Percentiles rank a stretch among this genome's conserved stretches.
Evolutionary conservation across 2,329 filamentous ascomycete species (phyloP).

Genomic region (Scortechinia acanthostroma): DNA sequence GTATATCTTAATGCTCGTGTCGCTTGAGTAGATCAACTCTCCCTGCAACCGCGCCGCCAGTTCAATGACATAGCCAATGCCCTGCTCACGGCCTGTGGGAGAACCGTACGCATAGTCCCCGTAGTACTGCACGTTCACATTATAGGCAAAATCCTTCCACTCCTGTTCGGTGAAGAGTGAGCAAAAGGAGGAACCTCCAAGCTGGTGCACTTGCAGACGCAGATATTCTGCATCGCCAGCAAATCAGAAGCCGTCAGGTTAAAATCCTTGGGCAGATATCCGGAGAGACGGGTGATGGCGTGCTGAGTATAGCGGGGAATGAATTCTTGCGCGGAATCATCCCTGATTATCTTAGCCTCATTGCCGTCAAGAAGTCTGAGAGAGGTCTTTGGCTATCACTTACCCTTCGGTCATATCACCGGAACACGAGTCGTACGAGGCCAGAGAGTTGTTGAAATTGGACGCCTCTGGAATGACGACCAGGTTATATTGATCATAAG

Average conservation of each 20-base stretch:
- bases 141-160: slow-evolving; percentile 44
- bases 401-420: neutral
- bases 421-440: slow-evolving; percentile 39
- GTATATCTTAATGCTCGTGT: slow-evolving; percentile 42
- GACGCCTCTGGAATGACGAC: slow-evolving; percentile 40
- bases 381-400: neutral
- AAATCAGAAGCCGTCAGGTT: slow-evolving; percentile 37
- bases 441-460: slow-evolving; percentile 41
- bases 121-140: slow-evolving; percentile 41
- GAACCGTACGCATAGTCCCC: slow-evolving; percentile 35
- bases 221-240: slow-evolving; percentile 41
- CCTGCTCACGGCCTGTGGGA: slow-evolving; percentile 40
- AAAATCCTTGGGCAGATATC: slow-evolving; percentile 36
- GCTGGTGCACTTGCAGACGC: slow-evolving; percentile 42
- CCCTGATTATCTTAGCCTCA: neutral
- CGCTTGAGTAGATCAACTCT: slow-evolving; percentile 34
- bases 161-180: slow-evolving; percentile 42
- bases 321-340: neutral
- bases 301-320: neutral
- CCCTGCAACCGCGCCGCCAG: slow-evolving; percentile 36
- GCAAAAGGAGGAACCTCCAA: slow-evolving; percentile 42
- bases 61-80: slow-evolving; percentile 42
- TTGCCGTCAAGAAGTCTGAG: neutral
- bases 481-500: slow-evolving; percentile 31
- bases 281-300: slow-evolving; percentile 9